Evolutionary conservation across 768 basidiomycete species (phyloP), one percentile per base, ranked within the genome.

Genomic region (Suillus subluteus): DNA sequence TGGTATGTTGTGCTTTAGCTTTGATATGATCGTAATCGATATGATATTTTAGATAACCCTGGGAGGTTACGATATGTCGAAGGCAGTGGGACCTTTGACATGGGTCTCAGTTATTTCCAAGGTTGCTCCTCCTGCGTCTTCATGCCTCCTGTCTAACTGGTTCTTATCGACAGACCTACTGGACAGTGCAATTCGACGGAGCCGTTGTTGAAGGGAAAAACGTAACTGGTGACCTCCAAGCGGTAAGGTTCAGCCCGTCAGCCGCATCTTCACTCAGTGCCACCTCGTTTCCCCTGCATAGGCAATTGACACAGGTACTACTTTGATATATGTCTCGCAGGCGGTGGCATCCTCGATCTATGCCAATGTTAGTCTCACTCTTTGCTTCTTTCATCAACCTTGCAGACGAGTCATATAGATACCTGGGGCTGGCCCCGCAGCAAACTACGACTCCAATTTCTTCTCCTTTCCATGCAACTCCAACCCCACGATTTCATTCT

Each of bases 301-400:
- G 88, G 87, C 88, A 23, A 82, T 91, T 66, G 90, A 91, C 71
- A 88, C 88, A 0, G 89, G 90, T 38, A 89, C 88, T 4, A 86
- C 88, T 37, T 78, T 90, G 35, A 85, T 90, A 65, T 90, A 90
- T 74, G 66, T 88, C 7, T 87, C 88, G 1, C 72, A 76, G 46
- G 58, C 71, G 0, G 67, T 86, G 37, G 86, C 82, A 6, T 62
- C 72, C 3, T 68, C 75, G 11, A 81, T 91, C 66, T 91, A 90
- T 74, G 63, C 69, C 2, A 69, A 73, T 70, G 86, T 84, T 35
- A 61, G 79, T 58, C 37, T 11, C 8, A 38, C 40, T n/a, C 1
- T n/a, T 21, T 30, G 6, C 11, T 41, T 56, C 43, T 12, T 6
- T 7, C 16, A 9, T n/a, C 12, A 9, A n/a, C 46, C 21, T 64